Conservation (phyloP, 148 eudicot genomes). For the Rhododendron simsii region DNA sequence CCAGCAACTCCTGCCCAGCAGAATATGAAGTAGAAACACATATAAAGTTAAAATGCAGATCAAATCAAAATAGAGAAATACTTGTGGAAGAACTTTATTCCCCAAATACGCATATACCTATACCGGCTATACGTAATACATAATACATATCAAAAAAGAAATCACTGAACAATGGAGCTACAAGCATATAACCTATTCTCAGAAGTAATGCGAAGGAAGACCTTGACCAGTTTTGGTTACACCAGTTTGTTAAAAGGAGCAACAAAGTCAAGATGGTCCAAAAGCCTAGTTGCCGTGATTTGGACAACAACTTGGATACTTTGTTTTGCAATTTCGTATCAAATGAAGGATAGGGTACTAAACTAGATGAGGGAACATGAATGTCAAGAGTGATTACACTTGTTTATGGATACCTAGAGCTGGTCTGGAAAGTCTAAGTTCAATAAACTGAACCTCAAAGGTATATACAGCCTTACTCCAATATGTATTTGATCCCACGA, state of each 20-base stretch:
- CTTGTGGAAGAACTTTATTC: neutral
- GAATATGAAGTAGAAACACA: conserved; percentile 6
- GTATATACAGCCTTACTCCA: neutral
- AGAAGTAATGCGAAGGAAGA: neutral
- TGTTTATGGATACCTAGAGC: neutral
- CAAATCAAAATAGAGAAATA: neutral
- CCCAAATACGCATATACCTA: neutral
- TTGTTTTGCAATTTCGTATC: neutral
- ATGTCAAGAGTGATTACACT: neutral
- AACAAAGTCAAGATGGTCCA: neutral
- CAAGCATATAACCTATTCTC: neutral
- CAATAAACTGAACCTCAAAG: neutral
- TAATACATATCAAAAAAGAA: neutral
- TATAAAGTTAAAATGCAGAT: neutral
- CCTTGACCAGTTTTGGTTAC: neutral
- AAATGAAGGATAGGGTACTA: neutral
- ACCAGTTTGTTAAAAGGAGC: neutral
- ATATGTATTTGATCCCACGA: neutral
- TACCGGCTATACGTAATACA: no score
- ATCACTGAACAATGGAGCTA: neutral
- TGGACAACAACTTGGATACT: neutral
- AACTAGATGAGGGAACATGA: neutral
- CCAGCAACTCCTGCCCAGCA: conserved; percentile 87
- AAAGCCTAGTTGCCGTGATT: neutral
- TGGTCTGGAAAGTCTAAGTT: neutral